phyloP scores from a whole-genome alignment of 2,329 filamentous ascomycete species.

The Lachnellula hyalina region DNA sequence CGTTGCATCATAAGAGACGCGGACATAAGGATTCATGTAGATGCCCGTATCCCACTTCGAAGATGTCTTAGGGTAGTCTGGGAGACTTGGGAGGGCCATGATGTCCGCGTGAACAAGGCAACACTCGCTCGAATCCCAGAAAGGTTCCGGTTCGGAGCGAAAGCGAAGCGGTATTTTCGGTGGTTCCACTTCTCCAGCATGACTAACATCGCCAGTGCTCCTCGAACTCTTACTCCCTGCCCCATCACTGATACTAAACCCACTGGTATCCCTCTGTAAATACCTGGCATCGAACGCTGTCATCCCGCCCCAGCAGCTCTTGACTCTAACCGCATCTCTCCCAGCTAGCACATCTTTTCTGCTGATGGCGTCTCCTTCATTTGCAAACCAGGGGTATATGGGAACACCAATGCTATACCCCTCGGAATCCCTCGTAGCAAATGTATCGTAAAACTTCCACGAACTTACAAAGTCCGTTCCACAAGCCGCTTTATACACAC shows the following conservation, averaged over 20 bases:
- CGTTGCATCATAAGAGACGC: slow-evolving; percentile 59
- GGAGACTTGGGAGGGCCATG: slow-evolving; percentile 22
- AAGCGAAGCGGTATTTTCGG: slow-evolving; percentile 35
- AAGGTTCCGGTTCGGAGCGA: slow-evolving; percentile 52
- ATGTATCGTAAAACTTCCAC: slow-evolving; percentile 68
- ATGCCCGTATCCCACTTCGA: slow-evolving; percentile 45
- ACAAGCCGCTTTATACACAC: slow-evolving; percentile 63
- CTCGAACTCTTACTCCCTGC: not conserved
- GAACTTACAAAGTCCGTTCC: slow-evolving; percentile 65
- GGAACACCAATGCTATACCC: slow-evolving; percentile 59
- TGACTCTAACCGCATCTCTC: slow-evolving; percentile 61
- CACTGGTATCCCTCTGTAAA: slow-evolving; percentile 38
- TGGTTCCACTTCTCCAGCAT: not conserved
- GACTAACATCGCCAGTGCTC: not conserved
- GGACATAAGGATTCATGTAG: slow-evolving; percentile 70
- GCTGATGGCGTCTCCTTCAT: slow-evolving; percentile 45
- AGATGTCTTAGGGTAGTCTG: slow-evolving; percentile 6
- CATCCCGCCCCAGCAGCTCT: slow-evolving; percentile 75
- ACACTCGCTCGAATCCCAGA: slow-evolving; percentile 61
- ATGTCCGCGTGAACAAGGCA: slow-evolving; percentile 52
- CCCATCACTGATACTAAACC: not conserved
- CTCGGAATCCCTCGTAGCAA: slow-evolving; percentile 62
- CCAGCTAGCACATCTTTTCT: slow-evolving; percentile 58
- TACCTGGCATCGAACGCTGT: slow-evolving; percentile 58
- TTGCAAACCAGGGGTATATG: slow-evolving; percentile 63